phyloP scores from a whole-genome alignment of 495 filamentous ascomycete species.

The Penicillium mononematosum region DNA sequence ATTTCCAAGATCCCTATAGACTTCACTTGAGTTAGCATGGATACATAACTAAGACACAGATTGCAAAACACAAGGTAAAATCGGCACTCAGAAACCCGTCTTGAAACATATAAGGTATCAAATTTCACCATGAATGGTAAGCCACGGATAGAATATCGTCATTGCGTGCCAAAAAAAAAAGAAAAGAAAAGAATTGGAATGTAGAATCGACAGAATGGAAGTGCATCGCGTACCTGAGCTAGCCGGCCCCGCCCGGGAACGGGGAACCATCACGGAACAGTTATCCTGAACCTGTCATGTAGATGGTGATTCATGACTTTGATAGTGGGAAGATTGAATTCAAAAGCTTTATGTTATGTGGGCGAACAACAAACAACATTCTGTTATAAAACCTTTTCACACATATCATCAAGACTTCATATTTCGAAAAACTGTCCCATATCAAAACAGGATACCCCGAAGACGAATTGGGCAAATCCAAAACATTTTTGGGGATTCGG shows the following conservation, averaged over 20 bases:
- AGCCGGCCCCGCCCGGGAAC: conserved; percentile 3
- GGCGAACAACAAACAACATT: neutral
- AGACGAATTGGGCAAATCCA: neutral
- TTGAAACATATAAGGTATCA: conserved; percentile 27
- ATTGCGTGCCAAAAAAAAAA: conserved; percentile 5
- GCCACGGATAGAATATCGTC: conserved; percentile 18
- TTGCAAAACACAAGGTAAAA: neutral
- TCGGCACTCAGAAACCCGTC: conserved; percentile 28
- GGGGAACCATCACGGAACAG: neutral
- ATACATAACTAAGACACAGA: neutral
- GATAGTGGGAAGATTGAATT: neutral
- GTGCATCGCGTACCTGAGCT: conserved; percentile 17
- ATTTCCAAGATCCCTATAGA: neutral
- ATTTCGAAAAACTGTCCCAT: neutral
- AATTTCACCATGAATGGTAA: conserved; percentile 23
- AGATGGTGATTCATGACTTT: neutral
- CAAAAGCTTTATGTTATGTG: neutral
- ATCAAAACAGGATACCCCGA: neutral
- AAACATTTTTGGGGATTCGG: neutral
- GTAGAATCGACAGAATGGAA: neutral
- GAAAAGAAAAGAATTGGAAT: neutral
- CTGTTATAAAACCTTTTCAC: neutral
- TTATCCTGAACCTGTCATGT: neutral
- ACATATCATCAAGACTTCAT: neutral
- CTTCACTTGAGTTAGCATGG: conserved; percentile 5